Percentiles rank a stretch among this genome's conserved stretches.
phyloP scores from a whole-genome alignment of 1,139 yeast species.

The Taiozyma sp. region DNA sequence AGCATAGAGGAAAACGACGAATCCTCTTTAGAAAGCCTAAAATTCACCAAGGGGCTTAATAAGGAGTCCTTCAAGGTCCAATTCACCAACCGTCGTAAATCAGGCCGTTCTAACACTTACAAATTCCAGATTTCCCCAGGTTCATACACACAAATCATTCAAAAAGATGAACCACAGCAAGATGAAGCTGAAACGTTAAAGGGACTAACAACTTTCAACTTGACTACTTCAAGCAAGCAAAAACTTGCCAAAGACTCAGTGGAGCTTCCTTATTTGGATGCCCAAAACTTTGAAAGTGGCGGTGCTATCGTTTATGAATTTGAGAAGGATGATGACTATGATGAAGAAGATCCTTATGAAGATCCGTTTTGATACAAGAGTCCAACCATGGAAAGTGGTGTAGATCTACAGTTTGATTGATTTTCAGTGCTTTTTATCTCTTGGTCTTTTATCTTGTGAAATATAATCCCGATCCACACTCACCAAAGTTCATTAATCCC shows the following conservation, averaged over 20 bases:
- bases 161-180: slow-evolving; percentile 27
- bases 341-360: slow-evolving; percentile 96
- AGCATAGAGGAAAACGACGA: slow-evolving; percentile 41
- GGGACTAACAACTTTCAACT: slow-evolving; percentile 82
- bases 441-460: background rate
- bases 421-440: background rate
- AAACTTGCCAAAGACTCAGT: slow-evolving; percentile 77
- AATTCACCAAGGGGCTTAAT: slow-evolving; percentile 51
- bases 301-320: slow-evolving; percentile 95
- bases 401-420: background rate
- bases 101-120: slow-evolving; percentile 72
- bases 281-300: slow-evolving; percentile 73
- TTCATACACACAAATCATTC: slow-evolving; percentile 36
- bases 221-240: slow-evolving; percentile 72
- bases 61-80: slow-evolving; percentile 40
- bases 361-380: slow-evolving; percentile 65
- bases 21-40: slow-evolving; percentile 34
- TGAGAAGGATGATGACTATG: slow-evolving; percentile 82
- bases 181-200: slow-evolving; percentile 48
- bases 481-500: slow-evolving; percentile 52
- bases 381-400: background rate
- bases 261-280: slow-evolving; percentile 83
- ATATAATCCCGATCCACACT: slow-evolving; percentile 2
- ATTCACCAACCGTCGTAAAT: slow-evolving; percentile 69
- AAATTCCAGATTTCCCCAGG: slow-evolving; percentile 47